phyloP scores from a whole-genome alignment of 768 basidiomycete genomes.

The Candolleomyces efflorescens region DNA sequence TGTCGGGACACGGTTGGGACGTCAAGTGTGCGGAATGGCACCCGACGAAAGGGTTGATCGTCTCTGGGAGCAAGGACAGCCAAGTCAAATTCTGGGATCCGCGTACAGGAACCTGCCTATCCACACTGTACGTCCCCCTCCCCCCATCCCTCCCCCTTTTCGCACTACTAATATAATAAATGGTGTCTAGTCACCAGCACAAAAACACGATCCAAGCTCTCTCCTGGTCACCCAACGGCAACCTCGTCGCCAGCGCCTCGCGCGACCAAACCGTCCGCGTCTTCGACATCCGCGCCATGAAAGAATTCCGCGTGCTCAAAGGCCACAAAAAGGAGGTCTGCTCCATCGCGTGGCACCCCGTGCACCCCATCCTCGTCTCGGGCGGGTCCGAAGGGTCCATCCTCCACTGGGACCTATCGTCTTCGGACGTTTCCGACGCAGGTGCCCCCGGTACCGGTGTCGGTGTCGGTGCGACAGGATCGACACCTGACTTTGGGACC shows the following conservation, averaged over 20 bases:
- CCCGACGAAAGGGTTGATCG: conserved; percentile 91
- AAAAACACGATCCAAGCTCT: conserved; percentile 96
- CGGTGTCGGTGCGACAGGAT: too few relatives aligned
- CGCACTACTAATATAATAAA: too few relatives aligned
- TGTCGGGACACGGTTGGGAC: conserved; percentile 98
- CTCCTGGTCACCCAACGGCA: conserved; percentile 92
- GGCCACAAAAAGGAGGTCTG: conserved; percentile 99
- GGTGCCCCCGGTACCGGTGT: too few relatives aligned
- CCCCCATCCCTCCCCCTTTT: too few relatives aligned
- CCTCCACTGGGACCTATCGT: conserved; percentile 89
- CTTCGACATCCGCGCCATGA: conserved; percentile 98
- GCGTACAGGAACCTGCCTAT: conserved; percentile 83
- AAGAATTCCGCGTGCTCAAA: conserved; percentile 86
- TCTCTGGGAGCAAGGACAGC: conserved; percentile 96
- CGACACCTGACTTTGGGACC: conserved; percentile 20
- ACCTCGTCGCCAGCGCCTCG: conserved; percentile 90
- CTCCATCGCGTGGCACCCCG: conserved; percentile 94
- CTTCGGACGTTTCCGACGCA: conserved; percentile 15
- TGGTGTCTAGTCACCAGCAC: conserved; percentile 87
- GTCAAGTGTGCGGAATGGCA: conserved; percentile 99
- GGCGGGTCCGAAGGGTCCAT: conserved; percentile 95
- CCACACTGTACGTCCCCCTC: conserved; percentile 66
- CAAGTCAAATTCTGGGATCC: conserved; percentile 99
- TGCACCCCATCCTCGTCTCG: conserved; percentile 87
- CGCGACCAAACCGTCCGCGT: conserved; percentile 93